Evolutionary conservation across 2,329 filamentous ascomycete genomes (phyloP).

Genomic region (Pestalotiopsis sp.): DNA sequence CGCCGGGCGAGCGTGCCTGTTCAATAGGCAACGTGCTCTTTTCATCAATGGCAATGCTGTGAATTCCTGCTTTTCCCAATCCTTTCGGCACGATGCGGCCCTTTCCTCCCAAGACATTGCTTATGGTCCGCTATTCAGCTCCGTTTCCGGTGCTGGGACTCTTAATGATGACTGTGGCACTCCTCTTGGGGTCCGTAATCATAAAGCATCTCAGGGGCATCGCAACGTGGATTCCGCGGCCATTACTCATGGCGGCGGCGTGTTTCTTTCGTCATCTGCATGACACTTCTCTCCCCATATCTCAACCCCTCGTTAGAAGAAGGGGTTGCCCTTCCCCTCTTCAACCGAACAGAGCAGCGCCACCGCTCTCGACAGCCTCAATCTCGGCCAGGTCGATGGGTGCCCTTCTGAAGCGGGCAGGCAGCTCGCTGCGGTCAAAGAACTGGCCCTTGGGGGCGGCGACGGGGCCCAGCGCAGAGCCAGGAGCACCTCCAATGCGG

Average conservation of each 20-base stretch:
- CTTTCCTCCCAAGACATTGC: background rate
- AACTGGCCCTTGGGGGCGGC: constrained; percentile 72
- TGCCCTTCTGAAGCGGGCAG: constrained; percentile 77
- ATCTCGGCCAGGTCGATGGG: constrained; percentile 83
- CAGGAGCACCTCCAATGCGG: constrained; percentile 63
- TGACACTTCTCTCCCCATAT: background rate
- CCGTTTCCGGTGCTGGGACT: background rate
- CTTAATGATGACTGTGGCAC: background rate
- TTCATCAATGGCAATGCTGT: background rate
- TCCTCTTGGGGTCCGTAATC: background rate
- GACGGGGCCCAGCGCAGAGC: constrained; percentile 73
- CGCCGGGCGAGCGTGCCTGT: background rate
- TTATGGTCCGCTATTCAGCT: background rate
- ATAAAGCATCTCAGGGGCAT: background rate
- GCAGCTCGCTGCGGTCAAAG: constrained; percentile 90
- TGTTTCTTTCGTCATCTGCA: background rate
- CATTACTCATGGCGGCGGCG: background rate
- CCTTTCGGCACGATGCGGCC: constrained; percentile 1
- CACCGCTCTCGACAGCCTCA: constrained; percentile 92
- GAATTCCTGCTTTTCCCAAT: background rate
- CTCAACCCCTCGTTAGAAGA: background rate
- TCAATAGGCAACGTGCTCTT: background rate
- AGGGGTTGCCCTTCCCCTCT: background rate
- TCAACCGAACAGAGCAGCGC: constrained; percentile 64
- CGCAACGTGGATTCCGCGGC: background rate